Conservation (phyloP, 306 rosid genomes). For the Betula pendula region DNA sequence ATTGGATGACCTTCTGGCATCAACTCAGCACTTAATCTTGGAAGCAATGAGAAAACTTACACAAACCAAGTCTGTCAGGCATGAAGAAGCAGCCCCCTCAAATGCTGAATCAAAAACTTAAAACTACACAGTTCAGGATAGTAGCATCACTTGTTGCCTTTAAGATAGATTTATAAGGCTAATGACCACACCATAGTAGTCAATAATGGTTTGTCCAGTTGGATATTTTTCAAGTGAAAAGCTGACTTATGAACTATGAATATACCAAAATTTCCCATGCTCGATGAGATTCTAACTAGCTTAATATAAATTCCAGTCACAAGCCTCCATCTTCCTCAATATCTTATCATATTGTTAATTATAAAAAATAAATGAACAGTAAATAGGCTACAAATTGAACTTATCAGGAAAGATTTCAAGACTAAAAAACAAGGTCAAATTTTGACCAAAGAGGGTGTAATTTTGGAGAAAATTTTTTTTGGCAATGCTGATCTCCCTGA, state of each 20-base stretch:
- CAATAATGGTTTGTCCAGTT: too few relatives aligned
- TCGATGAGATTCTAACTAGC: too few relatives aligned
- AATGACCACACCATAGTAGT: too few relatives aligned
- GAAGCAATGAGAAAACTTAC: conserved; percentile 80
- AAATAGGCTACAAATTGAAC: background rate
- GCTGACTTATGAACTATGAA: too few relatives aligned
- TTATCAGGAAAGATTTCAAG: background rate
- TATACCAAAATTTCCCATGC: too few relatives aligned
- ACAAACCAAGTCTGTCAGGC: conserved; percentile 21
- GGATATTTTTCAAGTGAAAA: too few relatives aligned
- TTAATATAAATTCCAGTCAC: background rate
- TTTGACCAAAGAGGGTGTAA: background rate
- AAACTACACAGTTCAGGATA: background rate
- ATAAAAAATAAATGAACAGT: background rate
- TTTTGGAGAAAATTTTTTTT: too few relatives aligned
- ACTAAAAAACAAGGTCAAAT: background rate
- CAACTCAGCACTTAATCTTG: conserved; percentile 70
- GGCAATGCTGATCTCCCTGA: background rate
- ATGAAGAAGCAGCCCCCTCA: conserved; percentile 2
- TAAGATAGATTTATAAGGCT: too few relatives aligned
- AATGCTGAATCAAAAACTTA: background rate
- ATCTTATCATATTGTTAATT: background rate
- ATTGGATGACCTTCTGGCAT: conserved; percentile 84
- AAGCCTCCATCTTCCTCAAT: background rate
- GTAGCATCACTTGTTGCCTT: too few relatives aligned